Evolutionary conservation across 2,329 filamentous ascomycete species (phyloP).

Genomic region (Huntiella abstrusa): DNA sequence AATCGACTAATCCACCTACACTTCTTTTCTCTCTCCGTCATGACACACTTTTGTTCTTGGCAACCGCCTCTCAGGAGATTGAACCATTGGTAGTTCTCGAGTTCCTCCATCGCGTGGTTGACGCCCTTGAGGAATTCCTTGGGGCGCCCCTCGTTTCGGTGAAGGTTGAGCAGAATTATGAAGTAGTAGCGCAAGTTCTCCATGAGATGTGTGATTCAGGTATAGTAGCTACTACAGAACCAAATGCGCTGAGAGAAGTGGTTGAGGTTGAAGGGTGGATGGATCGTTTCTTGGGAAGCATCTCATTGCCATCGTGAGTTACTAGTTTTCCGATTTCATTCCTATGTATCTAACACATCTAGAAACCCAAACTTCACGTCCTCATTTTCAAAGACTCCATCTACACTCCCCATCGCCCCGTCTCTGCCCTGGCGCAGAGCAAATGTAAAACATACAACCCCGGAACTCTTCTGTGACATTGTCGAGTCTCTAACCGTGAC

Average conservation of each 20-base stretch:
- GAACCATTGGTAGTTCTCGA: conserved; percentile 82
- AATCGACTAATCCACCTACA: conserved; percentile 66
- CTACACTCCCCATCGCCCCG: conserved; percentile 26
- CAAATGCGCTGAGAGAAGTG: conserved; percentile 75
- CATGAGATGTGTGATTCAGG: conserved; percentile 95
- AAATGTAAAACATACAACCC: conserved; percentile 88
- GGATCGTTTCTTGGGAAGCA: conserved; percentile 71
- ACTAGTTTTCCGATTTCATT: background rate
- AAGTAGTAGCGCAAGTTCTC: conserved; percentile 81
- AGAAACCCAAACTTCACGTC: conserved; percentile 24
- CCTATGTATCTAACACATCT: background rate
- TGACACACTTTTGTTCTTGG: conserved; percentile 69
- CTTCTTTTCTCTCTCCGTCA: conserved; percentile 79
- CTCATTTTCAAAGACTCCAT: conserved; percentile 21
- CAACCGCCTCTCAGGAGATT: conserved; percentile 68
- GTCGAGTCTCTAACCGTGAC: conserved; percentile 79
- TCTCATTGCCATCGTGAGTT: conserved; percentile 57
- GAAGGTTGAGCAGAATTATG: conserved; percentile 79
- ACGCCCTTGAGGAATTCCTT: conserved; percentile 86
- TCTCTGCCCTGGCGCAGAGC: conserved; percentile 72
- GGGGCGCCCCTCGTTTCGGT: conserved; percentile 67
- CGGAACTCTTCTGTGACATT: conserved; percentile 92
- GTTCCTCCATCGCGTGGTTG: conserved; percentile 82
- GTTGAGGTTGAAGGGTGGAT: conserved; percentile 85
- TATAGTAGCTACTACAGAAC: conserved; percentile 74